phyloP scores from a whole-genome alignment of 1,284 basidiomycete genomes.

The Ustilago hordei region DNA sequence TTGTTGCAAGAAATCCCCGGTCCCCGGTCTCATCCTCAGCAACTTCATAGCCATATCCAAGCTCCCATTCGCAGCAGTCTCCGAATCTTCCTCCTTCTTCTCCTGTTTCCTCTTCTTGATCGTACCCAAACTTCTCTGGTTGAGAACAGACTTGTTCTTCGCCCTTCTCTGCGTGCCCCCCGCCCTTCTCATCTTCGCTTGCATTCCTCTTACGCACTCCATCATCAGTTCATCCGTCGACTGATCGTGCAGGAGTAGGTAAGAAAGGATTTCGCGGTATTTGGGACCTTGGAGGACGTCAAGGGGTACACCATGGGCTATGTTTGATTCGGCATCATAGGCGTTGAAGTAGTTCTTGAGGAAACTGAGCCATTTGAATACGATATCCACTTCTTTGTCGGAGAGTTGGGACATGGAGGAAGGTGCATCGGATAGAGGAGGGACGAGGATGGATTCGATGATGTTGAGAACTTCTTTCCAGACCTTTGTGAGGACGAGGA shows the following conservation, averaged over 20 bases:
- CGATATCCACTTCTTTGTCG: constrained; percentile 96
- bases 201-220: constrained; percentile 94
- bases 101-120: constrained; percentile 94
- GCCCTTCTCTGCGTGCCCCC: constrained; percentile 72
- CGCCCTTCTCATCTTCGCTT: constrained; percentile 68
- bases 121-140: constrained; percentile 88
- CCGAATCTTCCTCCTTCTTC: constrained; percentile 76
- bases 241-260: constrained; percentile 65
- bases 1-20: constrained; percentile 62
- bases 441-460: constrained; percentile 89
- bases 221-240: constrained; percentile 72
- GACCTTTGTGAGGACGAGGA: constrained; percentile 89
- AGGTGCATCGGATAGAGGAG: constrained; percentile 87
- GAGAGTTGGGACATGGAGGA: constrained; percentile 90
- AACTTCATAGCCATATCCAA: constrained; percentile 64
- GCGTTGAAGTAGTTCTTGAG: constrained; percentile 94
- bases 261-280: constrained; percentile 77
- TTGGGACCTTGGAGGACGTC: constrained; percentile 94
- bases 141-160: constrained; percentile 76
- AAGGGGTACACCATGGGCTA: constrained; percentile 75
- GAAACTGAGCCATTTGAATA: constrained; percentile 92
- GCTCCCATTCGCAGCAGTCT: constrained; percentile 37
- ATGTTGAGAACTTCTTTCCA: constrained; percentile 96
- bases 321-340: constrained; percentile 84
- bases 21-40: constrained; percentile 61